Percentiles rank a stretch among this genome's conserved stretches.
Evolutionary conservation across 2,329 filamentous ascomycete genomes (phyloP).

Genomic region (Aspergillus sojae): DNA sequence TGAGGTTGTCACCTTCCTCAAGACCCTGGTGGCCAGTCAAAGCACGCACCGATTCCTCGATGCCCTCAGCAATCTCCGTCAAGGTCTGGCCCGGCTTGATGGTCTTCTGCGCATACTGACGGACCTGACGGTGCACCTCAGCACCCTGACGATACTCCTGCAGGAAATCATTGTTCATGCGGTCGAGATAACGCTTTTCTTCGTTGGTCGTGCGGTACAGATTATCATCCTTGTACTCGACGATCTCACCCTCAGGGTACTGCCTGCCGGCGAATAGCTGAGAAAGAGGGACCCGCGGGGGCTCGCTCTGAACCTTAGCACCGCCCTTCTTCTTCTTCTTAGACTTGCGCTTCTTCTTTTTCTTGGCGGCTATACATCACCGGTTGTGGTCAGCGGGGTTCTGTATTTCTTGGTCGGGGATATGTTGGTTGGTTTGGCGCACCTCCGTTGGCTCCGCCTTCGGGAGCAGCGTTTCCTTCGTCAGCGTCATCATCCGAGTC

Average conservation of each 20-base stretch:
- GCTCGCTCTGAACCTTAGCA: slow-evolving; percentile 72
- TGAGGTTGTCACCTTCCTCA: slow-evolving; percentile 74
- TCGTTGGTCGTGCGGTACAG: slow-evolving; percentile 77
- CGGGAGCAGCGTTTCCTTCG: slow-evolving; percentile 46
- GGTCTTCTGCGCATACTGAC: slow-evolving; percentile 77
- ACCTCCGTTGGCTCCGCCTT: slow-evolving; percentile 43
- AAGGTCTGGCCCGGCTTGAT: slow-evolving; percentile 80
- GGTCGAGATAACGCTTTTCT: slow-evolving; percentile 81
- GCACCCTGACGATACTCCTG: slow-evolving; percentile 80
- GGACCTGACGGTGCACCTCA: slow-evolving; percentile 87
- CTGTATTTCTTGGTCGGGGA: not conserved
- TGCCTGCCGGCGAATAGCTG: slow-evolving; percentile 71
- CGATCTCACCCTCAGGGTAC: slow-evolving; percentile 78
- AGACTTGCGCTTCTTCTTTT: slow-evolving; percentile 83
- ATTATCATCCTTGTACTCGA: slow-evolving; percentile 78
- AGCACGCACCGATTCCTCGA: slow-evolving; percentile 78
- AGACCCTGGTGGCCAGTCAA: slow-evolving; percentile 76
- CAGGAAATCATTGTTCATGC: slow-evolving; percentile 77
- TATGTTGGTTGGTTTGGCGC: slow-evolving; percentile 14
- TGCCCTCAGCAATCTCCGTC: slow-evolving; percentile 82
- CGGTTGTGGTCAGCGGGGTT: slow-evolving; percentile 11
- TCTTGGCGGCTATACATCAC: slow-evolving; percentile 55
- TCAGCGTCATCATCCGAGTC: slow-evolving; percentile 60
- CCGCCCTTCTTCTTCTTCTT: slow-evolving; percentile 67
- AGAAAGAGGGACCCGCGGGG: slow-evolving; percentile 73